phyloP scores from a whole-genome alignment of 495 filamentous ascomycete species.

The Podospora anserina region DNA sequence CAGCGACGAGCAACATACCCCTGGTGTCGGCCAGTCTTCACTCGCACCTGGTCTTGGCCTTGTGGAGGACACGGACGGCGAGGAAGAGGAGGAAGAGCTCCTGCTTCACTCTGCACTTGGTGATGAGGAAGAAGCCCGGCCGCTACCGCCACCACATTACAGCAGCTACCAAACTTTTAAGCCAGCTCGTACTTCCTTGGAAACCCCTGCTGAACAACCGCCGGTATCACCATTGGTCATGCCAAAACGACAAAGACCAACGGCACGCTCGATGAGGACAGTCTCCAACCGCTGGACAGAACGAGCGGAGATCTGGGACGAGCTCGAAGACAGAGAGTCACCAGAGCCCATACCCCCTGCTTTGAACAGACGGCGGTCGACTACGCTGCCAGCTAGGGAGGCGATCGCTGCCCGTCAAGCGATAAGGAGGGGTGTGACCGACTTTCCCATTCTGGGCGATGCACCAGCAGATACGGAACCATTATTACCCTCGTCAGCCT shows the following conservation, averaged over 20 bases:
- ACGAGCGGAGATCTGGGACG: slow-evolving; percentile 63
- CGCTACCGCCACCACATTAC: slow-evolving; percentile 36
- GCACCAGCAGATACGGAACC: slow-evolving; percentile 18
- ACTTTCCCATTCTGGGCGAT: slow-evolving; percentile 27
- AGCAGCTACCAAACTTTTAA: slow-evolving; percentile 48
- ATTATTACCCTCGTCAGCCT: slow-evolving; percentile 14
- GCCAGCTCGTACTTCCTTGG: slow-evolving; percentile 18
- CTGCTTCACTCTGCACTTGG: slow-evolving; percentile 38
- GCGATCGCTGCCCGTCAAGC: slow-evolving; percentile 21
- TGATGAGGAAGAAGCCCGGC: slow-evolving; percentile 34
- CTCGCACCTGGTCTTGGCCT: slow-evolving; percentile 69
- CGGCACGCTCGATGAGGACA: slow-evolving; percentile 35
- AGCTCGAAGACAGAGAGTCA: slow-evolving; percentile 57
- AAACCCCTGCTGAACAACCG: slow-evolving; percentile 7
- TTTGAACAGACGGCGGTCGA: slow-evolving; percentile 36
- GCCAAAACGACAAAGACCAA: slow-evolving; percentile 20
- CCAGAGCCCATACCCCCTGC: slow-evolving; percentile 32
- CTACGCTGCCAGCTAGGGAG: slow-evolving; percentile 35
- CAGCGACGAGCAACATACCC: slow-evolving; percentile 62
- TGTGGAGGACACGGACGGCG: slow-evolving; percentile 61
- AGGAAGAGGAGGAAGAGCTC: slow-evolving; percentile 48
- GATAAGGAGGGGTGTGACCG: slow-evolving; percentile 26
- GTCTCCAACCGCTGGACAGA: slow-evolving; percentile 48
- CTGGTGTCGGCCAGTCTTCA: slow-evolving; percentile 57
- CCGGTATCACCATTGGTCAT: neutral